Conservation (phyloP, 805 yeast species). For the Yamadazyma paraphyllophila region DNA sequence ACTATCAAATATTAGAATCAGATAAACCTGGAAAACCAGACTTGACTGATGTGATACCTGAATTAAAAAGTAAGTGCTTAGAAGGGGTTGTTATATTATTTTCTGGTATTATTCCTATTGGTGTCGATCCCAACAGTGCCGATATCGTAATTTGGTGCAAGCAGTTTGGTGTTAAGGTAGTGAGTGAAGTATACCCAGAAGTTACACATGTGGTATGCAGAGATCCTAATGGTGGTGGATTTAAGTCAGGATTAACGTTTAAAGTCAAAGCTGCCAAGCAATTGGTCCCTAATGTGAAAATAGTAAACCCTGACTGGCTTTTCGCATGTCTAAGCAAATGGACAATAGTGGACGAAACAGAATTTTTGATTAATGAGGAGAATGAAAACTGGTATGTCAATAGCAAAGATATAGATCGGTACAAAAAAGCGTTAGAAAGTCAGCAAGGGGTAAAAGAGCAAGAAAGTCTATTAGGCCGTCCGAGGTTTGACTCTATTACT, state of each 20-base stretch:
- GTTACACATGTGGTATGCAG: constrained; percentile 90
- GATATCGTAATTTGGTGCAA: constrained; percentile 91
- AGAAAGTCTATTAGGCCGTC: constrained; percentile 16
- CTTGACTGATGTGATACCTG: constrained; percentile 67
- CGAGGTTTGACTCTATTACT: constrained; percentile 31
- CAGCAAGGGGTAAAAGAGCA: constrained; percentile 15
- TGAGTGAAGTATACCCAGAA: constrained; percentile 61
- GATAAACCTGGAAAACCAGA: constrained; percentile 43
- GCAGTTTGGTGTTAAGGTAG: constrained; percentile 87
- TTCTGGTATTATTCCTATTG: constrained; percentile 89
- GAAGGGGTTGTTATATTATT: constrained; percentile 69
- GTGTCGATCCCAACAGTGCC: constrained; percentile 65
- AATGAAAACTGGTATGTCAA: constrained; percentile 45
- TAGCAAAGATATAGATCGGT: constrained; percentile 45
- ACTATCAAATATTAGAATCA: constrained; percentile 49
- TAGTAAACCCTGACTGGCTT: constrained; percentile 93
- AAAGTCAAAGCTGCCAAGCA: constrained; percentile 80
- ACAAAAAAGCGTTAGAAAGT: constrained; percentile 31
- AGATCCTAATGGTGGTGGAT: constrained; percentile 48
- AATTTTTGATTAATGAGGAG: constrained; percentile 53
- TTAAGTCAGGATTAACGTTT: constrained; percentile 51
- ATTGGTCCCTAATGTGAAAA: constrained; percentile 57
- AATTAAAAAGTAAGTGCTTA: constrained; percentile 68
- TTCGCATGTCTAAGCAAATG: constrained; percentile 81
- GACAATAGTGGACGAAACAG: constrained; percentile 64